These are phyloP conservation scores for Leccinum variicolor DNA, from an alignment of 768 basidiomycete genomes.

Conservation along the genomic window DNA sequence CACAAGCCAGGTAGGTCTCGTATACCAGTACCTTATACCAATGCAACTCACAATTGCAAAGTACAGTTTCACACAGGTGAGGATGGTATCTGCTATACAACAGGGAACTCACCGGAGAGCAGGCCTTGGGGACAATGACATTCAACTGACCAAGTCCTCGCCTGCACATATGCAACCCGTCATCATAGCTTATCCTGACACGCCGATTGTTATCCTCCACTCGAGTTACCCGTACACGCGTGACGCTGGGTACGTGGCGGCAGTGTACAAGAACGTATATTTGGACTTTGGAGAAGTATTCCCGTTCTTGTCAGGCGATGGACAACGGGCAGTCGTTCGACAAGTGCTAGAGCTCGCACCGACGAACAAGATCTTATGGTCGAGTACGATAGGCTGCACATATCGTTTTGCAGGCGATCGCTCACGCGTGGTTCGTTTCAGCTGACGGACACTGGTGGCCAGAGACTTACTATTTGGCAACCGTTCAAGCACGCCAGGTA, in stretches of 20 bases:
- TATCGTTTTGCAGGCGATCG: background rate
- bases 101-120: background rate
- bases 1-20: constrained; percentile 55
- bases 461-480: constrained; percentile 69
- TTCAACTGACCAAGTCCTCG: constrained; percentile 53
- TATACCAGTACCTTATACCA: background rate
- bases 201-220: constrained; percentile 67
- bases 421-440: constrained; percentile 2
- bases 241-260: constrained; percentile 73
- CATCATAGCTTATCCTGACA: constrained; percentile 59
- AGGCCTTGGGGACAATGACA: constrained; percentile 71
- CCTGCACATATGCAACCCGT: constrained; percentile 67
- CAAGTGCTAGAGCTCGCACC: constrained; percentile 71
- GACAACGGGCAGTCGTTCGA: constrained; percentile 56
- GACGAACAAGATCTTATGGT: constrained; percentile 80
- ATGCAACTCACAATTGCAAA: constrained; percentile 23
- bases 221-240: constrained; percentile 75
- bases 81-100: background rate
- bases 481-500: constrained; percentile 57
- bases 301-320: constrained; percentile 59
- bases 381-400: constrained; percentile 45
- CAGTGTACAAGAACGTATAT: constrained; percentile 71
- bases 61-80: constrained; percentile 79
- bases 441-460: constrained; percentile 54
- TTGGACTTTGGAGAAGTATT: constrained; percentile 82